Percentiles rank a stretch among this genome's conserved stretches.
These are phyloP conservation scores for Salix udensis DNA, from an alignment of 345 rosid species.

Conservation along the genomic window DNA sequence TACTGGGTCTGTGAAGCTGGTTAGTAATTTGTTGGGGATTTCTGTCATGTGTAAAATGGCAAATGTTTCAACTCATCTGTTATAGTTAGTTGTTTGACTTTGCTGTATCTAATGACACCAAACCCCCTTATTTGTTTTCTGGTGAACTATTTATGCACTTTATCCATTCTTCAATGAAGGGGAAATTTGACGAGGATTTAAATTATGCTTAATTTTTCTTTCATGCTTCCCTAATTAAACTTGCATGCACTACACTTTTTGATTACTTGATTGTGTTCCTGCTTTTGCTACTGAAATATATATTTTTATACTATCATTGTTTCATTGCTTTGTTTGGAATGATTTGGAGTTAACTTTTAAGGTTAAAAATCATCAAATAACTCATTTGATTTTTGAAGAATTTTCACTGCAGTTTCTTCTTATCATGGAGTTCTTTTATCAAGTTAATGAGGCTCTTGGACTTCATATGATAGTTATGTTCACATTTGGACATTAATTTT, in stretches of 20 bases:
- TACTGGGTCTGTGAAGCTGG: not conserved
- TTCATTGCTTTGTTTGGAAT: not conserved
- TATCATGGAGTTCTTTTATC: not conserved
- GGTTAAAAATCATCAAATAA: not conserved
- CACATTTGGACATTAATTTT: slow-evolving; percentile 2
- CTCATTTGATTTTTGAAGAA: not conserved
- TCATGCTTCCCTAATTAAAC: not conserved
- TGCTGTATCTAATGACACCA: not conserved
- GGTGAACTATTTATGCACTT: too few relatives aligned
- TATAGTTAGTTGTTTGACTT: not conserved
- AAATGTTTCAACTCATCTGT: not conserved
- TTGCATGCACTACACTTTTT: not conserved
- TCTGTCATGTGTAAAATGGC: not conserved
- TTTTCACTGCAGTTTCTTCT: not conserved
- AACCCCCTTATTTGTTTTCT: not conserved
- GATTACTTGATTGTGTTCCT: not conserved
- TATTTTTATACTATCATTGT: not conserved
- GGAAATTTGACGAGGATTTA: not conserved
- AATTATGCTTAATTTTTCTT: not conserved
- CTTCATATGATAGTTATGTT: not conserved
- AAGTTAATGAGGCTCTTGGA: not conserved
- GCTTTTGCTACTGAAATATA: not conserved
- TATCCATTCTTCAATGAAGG: not conserved
- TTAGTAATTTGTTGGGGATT: not conserved
- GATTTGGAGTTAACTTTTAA: not conserved